Evolutionary conservation across 2,329 filamentous ascomycete species (phyloP), one percentile per base, ranked within the genome.

Genomic region (Microthyrium microscopicum): DNA sequence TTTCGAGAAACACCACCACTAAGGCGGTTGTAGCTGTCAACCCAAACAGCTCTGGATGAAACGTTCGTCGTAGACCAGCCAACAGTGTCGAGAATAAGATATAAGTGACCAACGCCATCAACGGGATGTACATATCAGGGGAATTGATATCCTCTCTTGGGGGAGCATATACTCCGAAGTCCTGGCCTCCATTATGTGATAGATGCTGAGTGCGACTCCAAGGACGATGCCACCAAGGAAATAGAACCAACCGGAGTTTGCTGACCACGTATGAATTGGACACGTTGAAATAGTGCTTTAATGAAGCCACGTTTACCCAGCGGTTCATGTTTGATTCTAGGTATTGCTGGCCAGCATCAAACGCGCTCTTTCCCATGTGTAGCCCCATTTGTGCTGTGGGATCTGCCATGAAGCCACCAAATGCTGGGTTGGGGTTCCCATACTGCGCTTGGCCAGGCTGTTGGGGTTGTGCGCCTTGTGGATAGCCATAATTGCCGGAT

Each of bases 211-310:
- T 84, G 43, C 91, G 78, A 39, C 83, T 91, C 89, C 89, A 98
- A 5, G 87, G 87, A 61, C 85, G 85, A 58, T 98, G 91, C 46
- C 87, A 71, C 87, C 89, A 98, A 34, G 89, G 89, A 57, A 95
- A 93, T 40, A 98, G 74, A 38, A 98, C 87, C 38, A 98, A 72
- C 51, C 78, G 73, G 38, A 98, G 68, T 60, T 98, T 98, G 60
- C 77, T 83, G 51, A 91, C 66, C 51, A 98, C 89, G 58, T 98
- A 98, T 39, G 73, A 80, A 65, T 98, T 98, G 44, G 85, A 91
- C 42, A 37, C 89, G 60, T 95, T 94, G 64, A 98, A 98, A 68
- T 95, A 98, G 60, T 94, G 89, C 58, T 98, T 98, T 28, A 98
- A 68, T 13, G 83, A 82, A 11, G 79, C 77, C 46, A 95, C 79